phyloP scores from a whole-genome alignment of 495 filamentous ascomycete genomes.

The Aspergillus asperescens region DNA sequence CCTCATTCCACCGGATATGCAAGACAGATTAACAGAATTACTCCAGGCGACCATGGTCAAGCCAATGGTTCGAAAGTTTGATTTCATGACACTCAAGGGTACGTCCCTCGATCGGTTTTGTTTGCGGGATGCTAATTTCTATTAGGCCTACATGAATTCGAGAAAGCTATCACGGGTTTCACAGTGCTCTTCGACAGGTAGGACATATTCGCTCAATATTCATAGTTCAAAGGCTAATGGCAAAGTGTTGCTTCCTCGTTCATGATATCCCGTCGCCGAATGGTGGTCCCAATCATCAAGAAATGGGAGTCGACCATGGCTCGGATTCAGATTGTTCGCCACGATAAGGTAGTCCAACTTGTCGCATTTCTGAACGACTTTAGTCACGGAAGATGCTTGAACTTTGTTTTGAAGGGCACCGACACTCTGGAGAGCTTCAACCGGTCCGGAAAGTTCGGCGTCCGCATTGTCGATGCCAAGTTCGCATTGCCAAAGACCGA shows the following conservation, averaged over 20 bases:
- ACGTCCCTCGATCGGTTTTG: background rate
- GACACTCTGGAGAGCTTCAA: constrained; percentile 71
- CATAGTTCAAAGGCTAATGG: background rate
- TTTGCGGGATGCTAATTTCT: constrained; percentile 35
- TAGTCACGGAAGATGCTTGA: constrained; percentile 78
- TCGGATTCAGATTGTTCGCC: constrained; percentile 71
- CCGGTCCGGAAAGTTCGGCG: constrained; percentile 58
- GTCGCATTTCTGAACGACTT: constrained; percentile 78
- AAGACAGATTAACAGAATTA: constrained; percentile 49
- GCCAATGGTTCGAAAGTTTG: constrained; percentile 39
- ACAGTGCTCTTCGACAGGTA: constrained; percentile 66
- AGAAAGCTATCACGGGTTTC: constrained; percentile 72
- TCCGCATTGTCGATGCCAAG: constrained; percentile 82
- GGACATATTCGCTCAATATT: background rate
- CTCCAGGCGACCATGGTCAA: constrained; percentile 40
- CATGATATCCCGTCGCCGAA: constrained; percentile 75
- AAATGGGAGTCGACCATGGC: constrained; percentile 75
- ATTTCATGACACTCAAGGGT: constrained; percentile 40
- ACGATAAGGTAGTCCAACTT: constrained; percentile 66
- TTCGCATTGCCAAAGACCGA: constrained; percentile 70
- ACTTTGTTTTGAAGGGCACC: constrained; percentile 73
- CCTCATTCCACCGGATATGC: constrained; percentile 50
- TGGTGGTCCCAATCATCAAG: constrained; percentile 86
- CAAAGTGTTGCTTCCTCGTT: constrained; percentile 54
- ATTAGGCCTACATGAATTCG: constrained; percentile 69